These are phyloP conservation scores for Lichtheimia ornata DNA, from an alignment of 371 early-diverging fungal species.

Conservation along the genomic window DNA sequence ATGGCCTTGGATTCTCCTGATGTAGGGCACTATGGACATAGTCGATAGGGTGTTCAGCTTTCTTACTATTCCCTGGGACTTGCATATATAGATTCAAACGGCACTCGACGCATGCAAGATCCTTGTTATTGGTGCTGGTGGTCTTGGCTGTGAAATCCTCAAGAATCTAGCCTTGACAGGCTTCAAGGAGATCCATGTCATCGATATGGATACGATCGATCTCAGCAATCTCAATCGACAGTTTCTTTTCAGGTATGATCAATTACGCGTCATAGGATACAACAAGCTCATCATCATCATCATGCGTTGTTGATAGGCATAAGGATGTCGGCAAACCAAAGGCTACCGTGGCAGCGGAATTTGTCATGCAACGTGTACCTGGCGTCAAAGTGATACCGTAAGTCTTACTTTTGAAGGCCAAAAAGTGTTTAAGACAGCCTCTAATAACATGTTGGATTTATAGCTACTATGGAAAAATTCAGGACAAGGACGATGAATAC, in stretches of 20 bases:
- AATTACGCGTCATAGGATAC: background rate
- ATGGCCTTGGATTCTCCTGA: constrained; percentile 11
- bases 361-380: constrained; percentile 82
- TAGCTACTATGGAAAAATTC: constrained; percentile 84
- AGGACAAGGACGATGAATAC: constrained; percentile 92
- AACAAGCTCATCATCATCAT: background rate
- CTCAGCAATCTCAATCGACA: constrained; percentile 98
- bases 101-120: constrained; percentile 48
- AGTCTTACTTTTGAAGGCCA: constrained; percentile 17
- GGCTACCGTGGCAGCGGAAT: constrained; percentile 88
- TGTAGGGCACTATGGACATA: background rate
- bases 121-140: constrained; percentile 93
- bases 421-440: background rate
- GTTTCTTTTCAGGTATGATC: constrained; percentile 86
- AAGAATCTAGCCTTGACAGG: constrained; percentile 93
- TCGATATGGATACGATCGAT: constrained; percentile 99
- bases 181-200: constrained; percentile 83
- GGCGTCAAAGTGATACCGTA: constrained; percentile 83
- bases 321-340: constrained; percentile 84
- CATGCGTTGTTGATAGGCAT: constrained; percentile 32
- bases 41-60: background rate
- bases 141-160: constrained; percentile 98
- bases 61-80: background rate
- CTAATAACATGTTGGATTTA: background rate
- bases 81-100: constrained; percentile 21